Conservation (phyloP, 192 early-diverging fungal species). For the Backusella westeae region DNA sequence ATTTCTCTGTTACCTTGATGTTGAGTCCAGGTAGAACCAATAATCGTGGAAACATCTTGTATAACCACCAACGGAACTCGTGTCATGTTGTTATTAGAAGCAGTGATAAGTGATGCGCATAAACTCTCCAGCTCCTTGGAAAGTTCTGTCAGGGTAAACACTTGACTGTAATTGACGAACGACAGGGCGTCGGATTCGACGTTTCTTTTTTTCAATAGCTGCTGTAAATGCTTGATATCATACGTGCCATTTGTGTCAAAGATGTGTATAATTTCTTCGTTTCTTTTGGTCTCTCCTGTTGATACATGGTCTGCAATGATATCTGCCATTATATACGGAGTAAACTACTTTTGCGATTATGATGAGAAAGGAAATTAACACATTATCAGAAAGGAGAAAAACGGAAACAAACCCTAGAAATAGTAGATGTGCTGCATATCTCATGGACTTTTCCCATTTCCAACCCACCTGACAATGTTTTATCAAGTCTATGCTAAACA, state of each 20-base stretch:
- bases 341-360: background rate
- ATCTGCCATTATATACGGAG: background rate
- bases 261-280: background rate
- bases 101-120: background rate
- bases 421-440: background rate
- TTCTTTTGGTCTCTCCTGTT: background rate
- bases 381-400: background rate
- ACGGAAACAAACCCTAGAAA: background rate
- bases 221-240: background rate
- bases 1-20: background rate
- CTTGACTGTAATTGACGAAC: background rate
- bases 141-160: background rate
- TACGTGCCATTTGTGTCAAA: background rate
- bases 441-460: background rate
- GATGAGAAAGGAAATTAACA: background rate
- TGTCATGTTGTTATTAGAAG: background rate
- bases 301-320: background rate
- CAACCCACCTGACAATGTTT: background rate
- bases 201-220: background rate
- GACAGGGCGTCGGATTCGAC: background rate
- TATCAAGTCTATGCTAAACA: background rate
- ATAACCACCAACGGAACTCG: background rate
- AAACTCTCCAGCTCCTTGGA: background rate
- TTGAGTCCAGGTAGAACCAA: background rate
- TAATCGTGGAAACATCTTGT: background rate